Base-by-base conservation (phyloP, 2,329 filamentous ascomycete genomes). In the Graphilbum ipis-grandicollis region DNA sequence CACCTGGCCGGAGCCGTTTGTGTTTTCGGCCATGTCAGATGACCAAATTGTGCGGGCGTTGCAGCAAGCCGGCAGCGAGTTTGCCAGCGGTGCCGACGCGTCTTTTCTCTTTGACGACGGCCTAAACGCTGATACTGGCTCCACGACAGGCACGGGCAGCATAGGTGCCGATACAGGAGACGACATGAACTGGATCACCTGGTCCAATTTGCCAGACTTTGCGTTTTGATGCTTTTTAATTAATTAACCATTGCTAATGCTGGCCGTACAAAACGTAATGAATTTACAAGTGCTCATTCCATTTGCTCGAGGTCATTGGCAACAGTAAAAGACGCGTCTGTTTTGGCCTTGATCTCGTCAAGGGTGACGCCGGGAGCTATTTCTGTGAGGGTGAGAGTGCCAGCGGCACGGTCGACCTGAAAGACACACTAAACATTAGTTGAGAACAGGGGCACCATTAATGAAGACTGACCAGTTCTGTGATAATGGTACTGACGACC, bases 331-430 rank as follows among this genome's bases (percentile, higher is more conserved):
- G 79, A 75, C 14, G 85, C 83, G 47, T 83, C 83, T 0, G 85
- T 93, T 71, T 93, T 93, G 50, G 68, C 66, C 65, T 76, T 77
- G 47, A 93, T 71, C 59, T 93, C 85, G n/a, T 93, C 84, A 3
- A 92, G 79, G 1, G 79, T 88, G 12, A 92, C 81, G 18, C 83
- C 83, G 42, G 90, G 81, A 3, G 84, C 84, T 49, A 92, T 71
- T 60, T 93, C 85, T 42, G 86, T 64, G 38, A 93, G 63, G 7
- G 79, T 90, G 43, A 93, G 61, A 0, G 60, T 65, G 2, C 85
- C 85, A 28, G 79, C 65, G 4, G 75, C 68, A 49, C 86, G 86
- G 54, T 93, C 82, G 39, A 93, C 83, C 44, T 88, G 75, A 48
- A 81, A 81, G 7, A 80, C 76, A 44, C 68, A 68, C 56, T 68